Evolutionary conservation across 768 basidiomycete genomes (phyloP).

Genomic region (Mycena olivaceomarginata): DNA sequence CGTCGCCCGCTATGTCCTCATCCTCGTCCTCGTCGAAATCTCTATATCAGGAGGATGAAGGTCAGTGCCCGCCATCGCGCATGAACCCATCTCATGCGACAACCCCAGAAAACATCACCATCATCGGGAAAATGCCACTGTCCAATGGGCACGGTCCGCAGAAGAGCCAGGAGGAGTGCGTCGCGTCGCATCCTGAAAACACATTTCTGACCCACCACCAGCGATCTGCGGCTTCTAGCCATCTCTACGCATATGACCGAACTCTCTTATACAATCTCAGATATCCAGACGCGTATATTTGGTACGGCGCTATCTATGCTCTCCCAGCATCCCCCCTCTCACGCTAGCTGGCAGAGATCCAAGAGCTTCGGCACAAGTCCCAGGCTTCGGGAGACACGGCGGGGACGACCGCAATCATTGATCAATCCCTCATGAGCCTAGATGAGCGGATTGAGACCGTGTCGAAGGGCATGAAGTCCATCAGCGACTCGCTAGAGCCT

Average conservation of each 20-base stretch:
- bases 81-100: constrained; percentile 39
- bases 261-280: constrained; percentile 89
- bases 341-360: constrained; percentile 77
- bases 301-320: constrained; percentile 65
- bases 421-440: constrained; percentile 86
- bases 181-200: constrained; percentile 49
- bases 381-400: constrained; percentile 76
- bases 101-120: constrained; percentile 80
- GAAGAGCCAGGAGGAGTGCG: constrained; percentile 87
- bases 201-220: constrained; percentile 56
- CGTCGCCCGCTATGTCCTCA: constrained; percentile 57
- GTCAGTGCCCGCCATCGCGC: constrained; percentile 58
- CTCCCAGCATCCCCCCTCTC: constrained; percentile 2
- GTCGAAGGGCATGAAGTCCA: constrained; percentile 80
- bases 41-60: constrained; percentile 78
- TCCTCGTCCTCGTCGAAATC: constrained; percentile 75
- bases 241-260: constrained; percentile 92
- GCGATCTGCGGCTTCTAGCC: constrained; percentile 85
- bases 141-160: constrained; percentile 69
- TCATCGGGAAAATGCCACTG: constrained; percentile 73
- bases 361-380: constrained; percentile 93
- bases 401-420: constrained; percentile 82
- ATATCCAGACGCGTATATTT: constrained; percentile 94
- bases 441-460: constrained; percentile 88
- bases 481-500: constrained; percentile 81